Evolutionary conservation across 306 rosid species (phyloP), one percentile per base, ranked within the genome.

Genomic region (Cyamopsis tetragonoloba): DNA sequence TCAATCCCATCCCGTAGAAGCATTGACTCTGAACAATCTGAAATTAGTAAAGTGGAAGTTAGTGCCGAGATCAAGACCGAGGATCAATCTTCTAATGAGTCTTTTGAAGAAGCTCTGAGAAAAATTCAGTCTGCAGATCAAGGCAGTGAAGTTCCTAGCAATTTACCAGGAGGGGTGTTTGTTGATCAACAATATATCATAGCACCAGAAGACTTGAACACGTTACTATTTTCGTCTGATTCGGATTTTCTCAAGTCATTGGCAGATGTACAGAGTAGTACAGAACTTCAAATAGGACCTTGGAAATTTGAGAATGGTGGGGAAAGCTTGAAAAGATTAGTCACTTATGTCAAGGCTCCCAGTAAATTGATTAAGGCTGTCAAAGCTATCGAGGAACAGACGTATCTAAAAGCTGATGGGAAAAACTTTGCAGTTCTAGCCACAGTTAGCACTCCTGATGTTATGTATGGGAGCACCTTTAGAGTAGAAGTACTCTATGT

Each of bases 361-460:
- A 78, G 81, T 63, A 95, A 84, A 65, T 62, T 95, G 72, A 37
- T 90, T 66, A 95, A 86, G 82, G 99, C 97, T 13, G 74, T 80
- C 70, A 95, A 86, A 77, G 99, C 78, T 68, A 78, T 48, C 35
- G 99, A 95, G 86, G 97, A 95, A 12, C 96, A 95, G 20, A 78
- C 81, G 3, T 95, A 88, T 70, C 70, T 95, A 64, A 90, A 85
- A 88, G 99, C 96, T 8, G 99, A 95, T 49, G 99, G 95, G 53
- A 86, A 86, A 68, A 83, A 83, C 76, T 95, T 85, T 47, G 87
- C 92, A 10, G 82, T 95, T 75, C 62, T 88, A 27, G 39, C 84
- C 6, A 82, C 53, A 30, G 91, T 86, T 44, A 90, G 83, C 83
- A 90, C 91, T 71, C 96, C 99, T 1, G 99, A 95, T 55, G 92